phyloP scores from a whole-genome alignment of 129 eudicot species.

The Lactuca saligna region DNA sequence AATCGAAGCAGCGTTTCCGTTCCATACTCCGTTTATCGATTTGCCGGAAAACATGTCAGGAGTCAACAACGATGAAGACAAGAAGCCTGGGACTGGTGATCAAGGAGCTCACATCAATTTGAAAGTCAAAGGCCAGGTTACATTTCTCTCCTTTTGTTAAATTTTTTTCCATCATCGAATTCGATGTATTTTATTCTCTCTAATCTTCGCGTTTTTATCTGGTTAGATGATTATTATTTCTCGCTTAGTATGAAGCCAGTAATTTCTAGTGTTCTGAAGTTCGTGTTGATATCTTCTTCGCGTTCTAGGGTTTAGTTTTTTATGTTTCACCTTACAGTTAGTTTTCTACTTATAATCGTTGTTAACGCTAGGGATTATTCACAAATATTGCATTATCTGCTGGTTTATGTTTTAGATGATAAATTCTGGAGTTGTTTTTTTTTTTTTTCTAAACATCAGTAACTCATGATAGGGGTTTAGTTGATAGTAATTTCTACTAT shows the following conservation, averaged over 20 bases:
- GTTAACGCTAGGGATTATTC: constrained; percentile 2
- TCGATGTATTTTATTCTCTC: background rate
- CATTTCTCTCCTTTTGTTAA: background rate
- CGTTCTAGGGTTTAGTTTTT: constrained; percentile 5
- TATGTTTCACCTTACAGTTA: background rate
- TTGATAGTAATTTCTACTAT: no score
- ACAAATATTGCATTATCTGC: background rate
- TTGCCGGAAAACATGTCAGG: constrained; percentile 50
- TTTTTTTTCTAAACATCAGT: background rate
- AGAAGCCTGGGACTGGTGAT: constrained; percentile 58
- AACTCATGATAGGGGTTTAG: no score
- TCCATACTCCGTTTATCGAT: constrained; percentile 10
- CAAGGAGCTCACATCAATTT: constrained; percentile 58
- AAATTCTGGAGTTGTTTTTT: background rate
- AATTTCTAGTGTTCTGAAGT: background rate
- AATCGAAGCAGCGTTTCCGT: constrained; percentile 14
- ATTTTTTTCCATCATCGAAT: background rate
- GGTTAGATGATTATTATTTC: background rate
- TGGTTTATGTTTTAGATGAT: constrained; percentile 7
- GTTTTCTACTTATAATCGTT: background rate
- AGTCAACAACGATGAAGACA: constrained; percentile 47
- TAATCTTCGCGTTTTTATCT: background rate
- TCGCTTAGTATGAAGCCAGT: background rate
- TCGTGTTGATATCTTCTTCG: background rate
- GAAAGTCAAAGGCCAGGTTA: constrained; percentile 79